Evolutionary conservation across 108 stramenopile genomes (phyloP).

Genomic region (Cyclotella distinguenda): DNA sequence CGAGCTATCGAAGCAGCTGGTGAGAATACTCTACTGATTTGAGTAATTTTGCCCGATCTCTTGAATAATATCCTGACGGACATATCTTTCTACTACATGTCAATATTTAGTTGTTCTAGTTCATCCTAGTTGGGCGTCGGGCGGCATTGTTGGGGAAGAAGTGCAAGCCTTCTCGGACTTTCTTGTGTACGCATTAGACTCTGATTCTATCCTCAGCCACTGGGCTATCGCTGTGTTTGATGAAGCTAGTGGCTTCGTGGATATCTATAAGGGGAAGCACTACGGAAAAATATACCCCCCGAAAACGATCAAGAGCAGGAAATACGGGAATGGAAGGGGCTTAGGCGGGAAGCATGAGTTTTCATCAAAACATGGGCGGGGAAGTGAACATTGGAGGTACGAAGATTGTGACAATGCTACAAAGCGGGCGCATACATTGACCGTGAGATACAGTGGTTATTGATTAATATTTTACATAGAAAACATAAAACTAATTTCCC

Average conservation of each 20-base stretch:
- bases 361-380: not conserved
- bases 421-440: conserved; percentile 35
- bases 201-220: conserved; percentile 34
- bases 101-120: conserved; percentile 25
- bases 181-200: conserved; percentile 48
- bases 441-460: conserved; percentile 44
- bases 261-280: conserved; percentile 42
- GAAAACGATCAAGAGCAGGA: conserved; percentile 3
- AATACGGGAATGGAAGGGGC: not conserved
- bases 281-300: conserved; percentile 49
- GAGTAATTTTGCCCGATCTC: not conserved
- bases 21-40: not conserved
- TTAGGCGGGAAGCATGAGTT: conserved; percentile 1
- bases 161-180: conserved; percentile 50
- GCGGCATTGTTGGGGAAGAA: conserved; percentile 47
- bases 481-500: too few species aligned
- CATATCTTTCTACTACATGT: not conserved
- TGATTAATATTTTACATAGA: too few species aligned
- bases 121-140: conserved; percentile 47
- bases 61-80: not conserved
- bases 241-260: conserved; percentile 47
- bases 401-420: conserved; percentile 31
- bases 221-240: conserved; percentile 50
- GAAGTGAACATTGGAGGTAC: conserved; percentile 10
- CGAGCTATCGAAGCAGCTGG: conserved; percentile 43